These are phyloP conservation scores for Coemansia sp. DNA, from an alignment of 192 early-diverging fungal genomes.

Conservation along the genomic window DNA sequence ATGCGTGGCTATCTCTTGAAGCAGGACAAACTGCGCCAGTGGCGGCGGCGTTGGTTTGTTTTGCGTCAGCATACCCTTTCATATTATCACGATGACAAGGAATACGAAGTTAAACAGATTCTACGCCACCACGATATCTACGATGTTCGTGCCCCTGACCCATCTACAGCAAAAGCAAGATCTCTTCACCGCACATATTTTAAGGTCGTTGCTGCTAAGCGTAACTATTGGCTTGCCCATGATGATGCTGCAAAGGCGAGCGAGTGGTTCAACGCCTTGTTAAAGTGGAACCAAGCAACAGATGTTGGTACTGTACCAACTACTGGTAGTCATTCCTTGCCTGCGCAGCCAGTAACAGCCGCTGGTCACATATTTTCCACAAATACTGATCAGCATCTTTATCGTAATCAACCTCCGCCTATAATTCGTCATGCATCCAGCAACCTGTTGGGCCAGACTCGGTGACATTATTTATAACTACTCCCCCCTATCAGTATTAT, in stretches of 20 bases:
- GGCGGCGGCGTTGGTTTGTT: constrained; percentile 58
- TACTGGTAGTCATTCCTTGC: constrained; percentile 22
- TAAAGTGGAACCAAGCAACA: constrained; percentile 24
- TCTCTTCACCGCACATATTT: constrained; percentile 47
- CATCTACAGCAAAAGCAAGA: constrained; percentile 47
- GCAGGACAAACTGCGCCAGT: constrained; percentile 53
- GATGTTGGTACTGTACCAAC: not conserved
- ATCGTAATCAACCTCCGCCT: not conserved
- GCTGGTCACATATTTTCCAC: constrained; percentile 8
- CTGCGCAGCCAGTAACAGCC: constrained; percentile 9
- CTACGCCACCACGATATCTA: constrained; percentile 38
- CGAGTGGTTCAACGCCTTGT: constrained; percentile 42
- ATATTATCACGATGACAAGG: constrained; percentile 48
- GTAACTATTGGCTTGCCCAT: constrained; percentile 56
- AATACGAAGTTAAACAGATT: constrained; percentile 54
- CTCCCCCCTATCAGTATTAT: not conserved
- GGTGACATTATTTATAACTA: not conserved
- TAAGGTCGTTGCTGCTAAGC: constrained; percentile 39
- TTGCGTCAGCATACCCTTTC: constrained; percentile 51
- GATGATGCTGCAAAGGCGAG: constrained; percentile 32
- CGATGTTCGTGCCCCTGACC: constrained; percentile 45
- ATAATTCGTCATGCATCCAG: not conserved
- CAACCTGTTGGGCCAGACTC: constrained; percentile 1
- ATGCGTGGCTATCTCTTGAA: constrained; percentile 50
- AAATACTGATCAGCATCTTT: not conserved